phyloP scores from a whole-genome alignment of 345 rosid genomes.

The Durio zibethinus region DNA sequence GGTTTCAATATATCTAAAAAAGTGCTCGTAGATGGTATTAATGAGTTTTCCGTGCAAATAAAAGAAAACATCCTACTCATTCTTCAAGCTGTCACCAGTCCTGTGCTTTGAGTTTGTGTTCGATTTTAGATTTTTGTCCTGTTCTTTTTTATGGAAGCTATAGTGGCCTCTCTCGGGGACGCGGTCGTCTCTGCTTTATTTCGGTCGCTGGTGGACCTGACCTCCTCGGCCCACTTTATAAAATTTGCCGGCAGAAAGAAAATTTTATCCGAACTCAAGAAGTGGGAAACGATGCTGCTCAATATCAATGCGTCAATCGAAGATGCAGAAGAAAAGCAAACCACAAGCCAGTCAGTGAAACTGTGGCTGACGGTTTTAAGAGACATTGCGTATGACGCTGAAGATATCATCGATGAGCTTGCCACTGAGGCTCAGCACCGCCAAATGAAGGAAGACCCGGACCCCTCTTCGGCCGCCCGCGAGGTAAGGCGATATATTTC shows the following conservation, averaged over 20 bases:
- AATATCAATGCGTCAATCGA: slow-evolving; percentile 16
- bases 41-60: too few relatives aligned
- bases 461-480: background rate
- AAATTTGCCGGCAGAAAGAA: background rate
- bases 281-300: slow-evolving; percentile 3
- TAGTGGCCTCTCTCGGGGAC: background rate
- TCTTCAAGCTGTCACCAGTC: background rate
- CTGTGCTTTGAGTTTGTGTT: background rate
- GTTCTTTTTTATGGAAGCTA: background rate
- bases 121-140: background rate
- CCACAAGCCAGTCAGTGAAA: background rate
- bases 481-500: background rate
- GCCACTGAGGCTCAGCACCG: background rate
- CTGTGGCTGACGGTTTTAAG: slow-evolving; percentile 19
- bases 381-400: slow-evolving; percentile 26
- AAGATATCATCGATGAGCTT: slow-evolving; percentile 34
- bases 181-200: slow-evolving; percentile 5
- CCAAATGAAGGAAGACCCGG: background rate
- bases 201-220: background rate
- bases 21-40: too few relatives aligned
- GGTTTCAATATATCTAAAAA: too few relatives aligned
- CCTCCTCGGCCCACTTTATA: background rate
- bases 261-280: background rate
- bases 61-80: too few relatives aligned
- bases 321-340: slow-evolving; percentile 30